These are phyloP conservation scores for Eucalyptus virginea DNA, from an alignment of 345 rosid species.

Conservation along the genomic window DNA sequence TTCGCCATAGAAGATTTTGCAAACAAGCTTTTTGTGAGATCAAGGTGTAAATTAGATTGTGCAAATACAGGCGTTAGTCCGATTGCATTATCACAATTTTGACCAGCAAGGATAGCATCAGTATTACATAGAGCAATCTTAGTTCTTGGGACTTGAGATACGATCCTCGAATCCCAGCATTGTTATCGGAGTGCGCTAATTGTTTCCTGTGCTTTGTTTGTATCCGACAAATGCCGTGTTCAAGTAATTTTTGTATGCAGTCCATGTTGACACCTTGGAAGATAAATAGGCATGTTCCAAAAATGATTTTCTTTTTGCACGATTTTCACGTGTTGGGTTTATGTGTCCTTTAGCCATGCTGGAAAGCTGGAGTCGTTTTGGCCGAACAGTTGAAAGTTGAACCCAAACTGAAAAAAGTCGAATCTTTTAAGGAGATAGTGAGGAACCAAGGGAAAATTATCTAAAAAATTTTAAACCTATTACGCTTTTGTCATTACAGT, in stretches of 20 bases:
- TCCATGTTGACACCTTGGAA: background rate
- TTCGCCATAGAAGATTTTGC: background rate
- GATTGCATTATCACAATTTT: background rate
- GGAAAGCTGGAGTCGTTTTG: background rate
- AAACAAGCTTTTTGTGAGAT: background rate
- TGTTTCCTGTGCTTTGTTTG: background rate
- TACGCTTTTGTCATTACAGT: fast-evolving
- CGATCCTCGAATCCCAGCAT: background rate
- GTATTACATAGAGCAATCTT: background rate
- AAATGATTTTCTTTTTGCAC: background rate
- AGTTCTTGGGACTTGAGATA: background rate
- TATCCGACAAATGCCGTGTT: background rate
- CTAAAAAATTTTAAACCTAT: fast-evolving
- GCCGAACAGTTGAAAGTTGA: background rate
- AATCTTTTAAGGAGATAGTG: fast-evolving
- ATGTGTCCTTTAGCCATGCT: background rate
- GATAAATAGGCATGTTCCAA: background rate
- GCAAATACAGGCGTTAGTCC: background rate
- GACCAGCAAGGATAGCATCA: background rate
- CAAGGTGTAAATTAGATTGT: background rate
- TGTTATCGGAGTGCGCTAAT: background rate
- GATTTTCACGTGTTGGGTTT: background rate
- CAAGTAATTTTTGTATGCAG: background rate
- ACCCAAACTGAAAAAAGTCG: background rate
- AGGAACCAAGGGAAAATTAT: too few relatives aligned